Evolutionary conservation across 1,284 basidiomycete genomes (phyloP), one percentile per base, ranked within the genome.

Genomic region (Trichosporon sp.): DNA sequence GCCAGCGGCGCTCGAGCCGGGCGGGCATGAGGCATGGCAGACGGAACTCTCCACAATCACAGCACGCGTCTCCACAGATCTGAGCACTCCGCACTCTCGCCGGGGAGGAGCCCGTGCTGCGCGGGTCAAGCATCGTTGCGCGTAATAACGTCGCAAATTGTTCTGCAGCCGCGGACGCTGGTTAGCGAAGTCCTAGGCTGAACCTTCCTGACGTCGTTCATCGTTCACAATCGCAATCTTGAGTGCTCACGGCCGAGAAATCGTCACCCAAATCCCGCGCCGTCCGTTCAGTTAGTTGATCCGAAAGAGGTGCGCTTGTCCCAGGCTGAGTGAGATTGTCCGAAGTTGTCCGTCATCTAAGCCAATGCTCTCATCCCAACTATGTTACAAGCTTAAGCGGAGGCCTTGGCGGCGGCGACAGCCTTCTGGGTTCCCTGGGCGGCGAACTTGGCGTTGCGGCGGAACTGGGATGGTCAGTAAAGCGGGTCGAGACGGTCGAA

Each of bases 391-490:
- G 34, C 47, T 72, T 75, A 79, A 68, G 75, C 77, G 32, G 74
- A 75, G 44, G 76, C 77, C 64, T 69, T 65, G 64, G 72, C 69
- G 51, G 72, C 72, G 64, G 77, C 77, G 71, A 80, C 75, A 65
- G 82, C 82, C 80, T 83, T 83, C 75, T 79, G 77, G 64, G 83
- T 81, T 73, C 83, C 83, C 72, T 78, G 78, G 69, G 81, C 80
- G 69, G 83, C 83, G 79, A 73, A 83, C 76, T 80, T 79, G 69
- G 81, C 78, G 82, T 84, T 84, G 75, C 83, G 81, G 73, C 83
- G 81, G 83, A 84, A 84, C 83, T 84, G 73, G 31, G 29, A n/a
- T 3, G 18, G 56, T 60, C 56, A 60, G 56, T n/a, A 3, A 29
- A 31, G 3, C 27, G 27, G 8, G 2, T n/a, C 12, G 8, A 6